phyloP scores from a whole-genome alignment of 345 rosid genomes.

The Gossypium arboreum region DNA sequence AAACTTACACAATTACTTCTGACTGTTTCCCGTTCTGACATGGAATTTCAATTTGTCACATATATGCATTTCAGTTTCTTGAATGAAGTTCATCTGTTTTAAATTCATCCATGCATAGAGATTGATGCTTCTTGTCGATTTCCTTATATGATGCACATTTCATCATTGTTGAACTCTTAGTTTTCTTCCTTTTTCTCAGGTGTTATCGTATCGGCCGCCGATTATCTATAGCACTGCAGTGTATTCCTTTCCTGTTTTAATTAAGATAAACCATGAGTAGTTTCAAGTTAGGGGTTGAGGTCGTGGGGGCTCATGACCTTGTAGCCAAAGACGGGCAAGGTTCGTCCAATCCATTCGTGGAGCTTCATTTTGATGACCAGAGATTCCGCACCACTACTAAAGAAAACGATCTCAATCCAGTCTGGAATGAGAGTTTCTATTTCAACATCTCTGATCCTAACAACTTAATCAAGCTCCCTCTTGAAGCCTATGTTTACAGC shows the following conservation, averaged over 20 bases:
- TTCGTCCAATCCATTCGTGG: constrained; percentile 58
- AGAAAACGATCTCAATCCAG: constrained; percentile 64
- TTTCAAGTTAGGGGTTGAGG: constrained; percentile 86
- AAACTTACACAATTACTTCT: too few species aligned
- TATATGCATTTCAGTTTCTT: background rate
- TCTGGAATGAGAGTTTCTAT: constrained; percentile 79
- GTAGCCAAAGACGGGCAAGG: constrained; percentile 56
- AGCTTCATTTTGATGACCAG: constrained; percentile 79
- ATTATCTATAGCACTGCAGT: background rate
- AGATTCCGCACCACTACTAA: constrained; percentile 60
- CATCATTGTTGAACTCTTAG: background rate
- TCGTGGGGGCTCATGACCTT: constrained; percentile 69
- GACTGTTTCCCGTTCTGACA: background rate
- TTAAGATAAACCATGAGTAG: constrained; percentile 40
- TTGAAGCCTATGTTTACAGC: constrained; percentile 60
- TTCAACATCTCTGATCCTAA: constrained; percentile 75
- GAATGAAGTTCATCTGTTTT: background rate
- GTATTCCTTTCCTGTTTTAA: background rate
- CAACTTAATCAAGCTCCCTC: constrained; percentile 45
- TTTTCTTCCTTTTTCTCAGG: constrained; percentile 20
- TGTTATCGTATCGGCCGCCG: constrained; percentile 7
- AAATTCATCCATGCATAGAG: background rate
- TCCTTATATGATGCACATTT: background rate
- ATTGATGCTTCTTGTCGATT: background rate
- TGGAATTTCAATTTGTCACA: background rate